Percentiles rank a stretch among this genome's conserved stretches.
These are phyloP conservation scores for Dactylellina drechsleri DNA, from an alignment of 2,329 filamentous ascomycete genomes.

Conservation along the genomic window DNA sequence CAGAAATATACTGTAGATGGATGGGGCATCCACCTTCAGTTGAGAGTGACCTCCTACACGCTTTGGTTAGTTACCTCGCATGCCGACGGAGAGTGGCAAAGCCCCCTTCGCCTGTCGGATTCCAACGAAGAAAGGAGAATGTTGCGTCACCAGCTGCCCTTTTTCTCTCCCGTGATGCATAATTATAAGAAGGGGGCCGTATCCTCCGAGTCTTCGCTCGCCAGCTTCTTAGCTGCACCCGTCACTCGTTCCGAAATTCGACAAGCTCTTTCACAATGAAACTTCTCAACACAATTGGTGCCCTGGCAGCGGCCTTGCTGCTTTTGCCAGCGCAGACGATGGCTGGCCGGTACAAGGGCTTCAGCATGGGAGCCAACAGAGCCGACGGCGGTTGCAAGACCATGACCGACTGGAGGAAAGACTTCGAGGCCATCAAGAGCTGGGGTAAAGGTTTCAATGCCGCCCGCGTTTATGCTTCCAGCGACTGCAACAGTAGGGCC, in stretches of 20 bases:
- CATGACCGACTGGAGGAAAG: constrained; percentile 60
- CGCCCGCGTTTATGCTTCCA: constrained; percentile 72
- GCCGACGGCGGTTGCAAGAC: constrained; percentile 61
- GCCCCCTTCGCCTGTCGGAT: too few relatives aligned
- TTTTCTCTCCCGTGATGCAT: too few relatives aligned
- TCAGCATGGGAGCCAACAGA: constrained; percentile 45
- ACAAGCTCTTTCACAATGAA: constrained; percentile 1
- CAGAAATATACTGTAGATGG: too few relatives aligned
- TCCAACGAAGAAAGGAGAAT: too few relatives aligned
- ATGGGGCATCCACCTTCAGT: too few relatives aligned
- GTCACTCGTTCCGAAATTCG: not conserved
- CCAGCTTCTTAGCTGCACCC: too few relatives aligned
- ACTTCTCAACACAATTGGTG: constrained; percentile 20
- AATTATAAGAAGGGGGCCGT: too few relatives aligned
- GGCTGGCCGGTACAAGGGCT: constrained; percentile 25
- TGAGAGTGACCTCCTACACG: too few relatives aligned
- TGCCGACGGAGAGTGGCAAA: too few relatives aligned
- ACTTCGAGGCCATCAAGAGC: constrained; percentile 61
- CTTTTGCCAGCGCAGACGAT: constrained; percentile 33
- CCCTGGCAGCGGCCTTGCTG: constrained; percentile 24
- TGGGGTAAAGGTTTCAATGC: constrained; percentile 53
- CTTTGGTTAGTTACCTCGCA: too few relatives aligned
- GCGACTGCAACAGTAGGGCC: constrained; percentile 69
- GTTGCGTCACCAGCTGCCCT: too few relatives aligned
- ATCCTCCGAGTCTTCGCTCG: too few relatives aligned